Base-by-base conservation (phyloP, 2,329 filamentous ascomycete genomes). In the Fusarium fracticaudum region DNA sequence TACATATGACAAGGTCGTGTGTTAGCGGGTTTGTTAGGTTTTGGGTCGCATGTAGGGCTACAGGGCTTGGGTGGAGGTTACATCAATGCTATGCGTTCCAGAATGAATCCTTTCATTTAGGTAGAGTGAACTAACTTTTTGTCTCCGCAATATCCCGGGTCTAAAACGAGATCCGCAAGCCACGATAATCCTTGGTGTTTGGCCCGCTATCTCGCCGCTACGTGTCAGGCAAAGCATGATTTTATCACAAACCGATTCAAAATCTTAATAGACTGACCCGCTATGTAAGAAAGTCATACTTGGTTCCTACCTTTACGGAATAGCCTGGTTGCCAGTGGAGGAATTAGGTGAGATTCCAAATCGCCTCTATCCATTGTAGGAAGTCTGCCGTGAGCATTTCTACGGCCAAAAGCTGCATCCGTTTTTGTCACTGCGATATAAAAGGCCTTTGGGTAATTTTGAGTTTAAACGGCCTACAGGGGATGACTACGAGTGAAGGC, bases 111-210 rank as follows among this genome's bases (percentile, higher is more conserved):
- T 20, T 59, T 35, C 44, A 35, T 29, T 29, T 37, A 31, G 57
- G 24, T 6, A 37, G 40, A 38, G 40, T 31, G 40, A 40, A 57
- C 22, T 45, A 33, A 11, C 48, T 22, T 58, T 45, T 29, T 31
- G 51, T 22, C 40, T 38, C 41, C 50, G 26, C 17, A 38, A 37
- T 17, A 22, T 58, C 41, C 26, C 26, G 41, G 33, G 22, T 31
- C 26, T 51, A 60, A 33, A 51, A 41, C 44, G 10, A 22, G 44
- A 60, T 50, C 43, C 18, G 33, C 6, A 20, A 22, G 43, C 60
- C 18, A 63, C 60, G 41, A 37, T 63, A 1, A 59, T 58, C 41
- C 60, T 45, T 45, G 51, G 29, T 33, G 20, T 31, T n/a, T 60
- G 58, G 37, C 44, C 58, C 44, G 47, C n/a, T 37, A 22, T 54